Evolutionary conservation across 208 protist genomes (phyloP), one percentile per base, ranked within the genome.

Genomic region (Trypanosoma avium): DNA sequence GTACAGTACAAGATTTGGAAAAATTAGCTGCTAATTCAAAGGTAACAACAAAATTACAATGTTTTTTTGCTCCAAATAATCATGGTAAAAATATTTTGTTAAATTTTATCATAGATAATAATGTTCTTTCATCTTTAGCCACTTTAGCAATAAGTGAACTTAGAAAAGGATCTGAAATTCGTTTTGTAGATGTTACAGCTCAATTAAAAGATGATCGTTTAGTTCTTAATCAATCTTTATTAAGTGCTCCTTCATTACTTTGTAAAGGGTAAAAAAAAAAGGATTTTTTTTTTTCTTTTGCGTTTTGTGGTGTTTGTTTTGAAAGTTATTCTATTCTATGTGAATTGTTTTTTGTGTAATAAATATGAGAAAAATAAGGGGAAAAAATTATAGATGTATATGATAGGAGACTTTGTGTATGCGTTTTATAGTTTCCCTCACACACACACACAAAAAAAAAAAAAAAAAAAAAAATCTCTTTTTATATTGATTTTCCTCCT

Each of bases 1-100:
- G 67, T 5, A 62, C 67, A 17, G 42, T 73, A 27, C 59, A 73
- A 35, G 59, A 73, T 32, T 24, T 73, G 52, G 53, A 57, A 53
- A 40, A 1, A 6, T 27, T 61, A n/a, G 26, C 26, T 15, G 33
- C 0, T 46, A 32, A n/a, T 24, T 24, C 27, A 43, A 46, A 24
- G 9, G 29, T 42, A 13, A 46, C 0, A 29, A 60, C 15, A 36
- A 35, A 15, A 24, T n/a, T 66, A 40, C 40, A 35, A 1, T 73
- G 59, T 15, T 48, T 27, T 27, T 55, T 57, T 40, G 7, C 58
- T 1, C 49, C 49, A 43, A 46, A 32, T 27, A 47, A 35, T 47
- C 17, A 19, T 22, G 27, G 24, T 21, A 30, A 8, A 19, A 47
- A 13, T 17, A 17, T 59, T 1, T 33, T 6, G 4, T 53, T 63